These are phyloP conservation scores for Nakaseomyces delphensis DNA, from an alignment of 1,139 yeast genomes.

Conservation along the genomic window DNA sequence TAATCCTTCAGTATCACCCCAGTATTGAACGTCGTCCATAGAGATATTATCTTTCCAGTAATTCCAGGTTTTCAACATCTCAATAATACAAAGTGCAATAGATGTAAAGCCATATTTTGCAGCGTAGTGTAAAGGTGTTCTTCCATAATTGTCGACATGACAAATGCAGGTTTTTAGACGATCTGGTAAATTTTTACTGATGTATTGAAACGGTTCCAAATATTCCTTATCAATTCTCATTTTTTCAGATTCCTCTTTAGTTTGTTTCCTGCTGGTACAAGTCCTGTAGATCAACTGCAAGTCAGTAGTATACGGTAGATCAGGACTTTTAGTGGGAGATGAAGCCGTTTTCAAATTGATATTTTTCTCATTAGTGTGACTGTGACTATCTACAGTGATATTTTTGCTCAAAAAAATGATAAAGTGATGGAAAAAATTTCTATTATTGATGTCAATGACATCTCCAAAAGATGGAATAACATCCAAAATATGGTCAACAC, in stretches of 20 bases:
- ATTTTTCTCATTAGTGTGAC: background rate
- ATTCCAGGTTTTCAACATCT: constrained; percentile 44
- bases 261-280: background rate
- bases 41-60: constrained; percentile 41
- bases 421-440: constrained; percentile 80
- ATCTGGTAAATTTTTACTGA: constrained; percentile 46
- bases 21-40: constrained; percentile 49
- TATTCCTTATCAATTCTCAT: constrained; percentile 8
- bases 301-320: too few species aligned
- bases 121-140: constrained; percentile 88
- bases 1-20: constrained; percentile 80
- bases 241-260: background rate
- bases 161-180: constrained; percentile 47
- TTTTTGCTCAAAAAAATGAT: constrained; percentile 36
- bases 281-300: background rate
- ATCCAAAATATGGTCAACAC: constrained; percentile 49
- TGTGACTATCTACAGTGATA: background rate
- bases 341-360: constrained; percentile 4
- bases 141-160: constrained; percentile 61
- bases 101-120: constrained; percentile 77
- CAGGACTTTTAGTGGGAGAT: too few species aligned
- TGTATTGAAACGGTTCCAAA: constrained; percentile 26
- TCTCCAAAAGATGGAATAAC: constrained; percentile 47
- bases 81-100: constrained; percentile 49
- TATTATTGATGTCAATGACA: constrained; percentile 64